Conservation (phyloP, 2,329 filamentous ascomycete genomes). For the Fusarium pseudocircinatum region DNA sequence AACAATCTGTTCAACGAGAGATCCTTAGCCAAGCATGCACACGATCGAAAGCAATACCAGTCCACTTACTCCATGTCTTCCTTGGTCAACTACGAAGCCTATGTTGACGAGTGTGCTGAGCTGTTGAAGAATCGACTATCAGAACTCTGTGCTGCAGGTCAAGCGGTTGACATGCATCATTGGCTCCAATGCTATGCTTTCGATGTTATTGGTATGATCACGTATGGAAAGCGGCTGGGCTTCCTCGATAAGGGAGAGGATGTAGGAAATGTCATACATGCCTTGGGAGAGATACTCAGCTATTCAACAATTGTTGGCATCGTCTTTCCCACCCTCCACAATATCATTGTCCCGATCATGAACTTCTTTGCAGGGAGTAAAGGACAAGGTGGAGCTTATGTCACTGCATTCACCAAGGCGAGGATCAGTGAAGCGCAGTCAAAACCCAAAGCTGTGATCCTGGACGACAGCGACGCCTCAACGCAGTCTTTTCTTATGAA, state of each 20-base stretch:
- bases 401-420: constrained; percentile 20
- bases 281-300: constrained; percentile 36
- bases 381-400: constrained; percentile 23
- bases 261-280: constrained; percentile 41
- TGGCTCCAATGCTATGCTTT: constrained; percentile 54
- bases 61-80: constrained; percentile 47
- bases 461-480: not conserved
- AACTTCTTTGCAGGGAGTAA: constrained; percentile 36
- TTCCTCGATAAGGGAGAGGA: constrained; percentile 51
- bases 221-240: constrained; percentile 47
- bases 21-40: constrained; percentile 35
- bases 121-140: constrained; percentile 40
- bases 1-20: not conserved
- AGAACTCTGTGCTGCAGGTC: not conserved
- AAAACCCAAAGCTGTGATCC: not conserved
- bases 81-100: constrained; percentile 48
- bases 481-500: not conserved
- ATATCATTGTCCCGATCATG: constrained; percentile 22
- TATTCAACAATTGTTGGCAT: constrained; percentile 42
- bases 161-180: constrained; percentile 43
- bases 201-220: constrained; percentile 52
- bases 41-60: constrained; percentile 42
- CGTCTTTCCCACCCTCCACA: constrained; percentile 31
- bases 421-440: not conserved
- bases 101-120: constrained; percentile 46